A percentile compares a stretch with the other conserved stretches of the same genome.
Conservation (phyloP, 768 basidiomycete species). For the Galerina marginata region DNA sequence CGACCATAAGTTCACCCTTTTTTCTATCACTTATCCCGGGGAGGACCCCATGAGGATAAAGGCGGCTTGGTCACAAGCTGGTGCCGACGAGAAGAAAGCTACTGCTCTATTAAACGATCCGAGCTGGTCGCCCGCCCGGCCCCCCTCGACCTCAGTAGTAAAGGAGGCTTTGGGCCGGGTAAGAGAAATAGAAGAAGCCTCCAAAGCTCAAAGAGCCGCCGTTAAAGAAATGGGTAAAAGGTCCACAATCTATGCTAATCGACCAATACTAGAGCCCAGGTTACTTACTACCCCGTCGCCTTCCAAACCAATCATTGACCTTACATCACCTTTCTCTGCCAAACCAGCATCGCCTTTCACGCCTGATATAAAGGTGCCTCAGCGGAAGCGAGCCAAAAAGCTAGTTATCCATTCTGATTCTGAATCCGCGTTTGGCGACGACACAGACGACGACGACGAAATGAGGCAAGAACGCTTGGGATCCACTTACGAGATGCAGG, state of each 20-base stretch:
- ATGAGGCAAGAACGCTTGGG: slow-evolving; percentile 38
- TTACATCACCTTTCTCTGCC: slow-evolving; percentile 37
- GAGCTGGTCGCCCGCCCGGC: slow-evolving; percentile 50
- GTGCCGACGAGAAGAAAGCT: slow-evolving; percentile 66
- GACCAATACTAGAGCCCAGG: slow-evolving; percentile 54
- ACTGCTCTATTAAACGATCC: slow-evolving; percentile 62
- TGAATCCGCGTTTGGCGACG: slow-evolving; percentile 55
- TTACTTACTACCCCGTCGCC: slow-evolving; percentile 44
- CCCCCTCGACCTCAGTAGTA: slow-evolving; percentile 16
- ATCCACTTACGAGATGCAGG: slow-evolving; percentile 50
- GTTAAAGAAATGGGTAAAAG: slow-evolving; percentile 78
- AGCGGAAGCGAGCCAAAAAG: slow-evolving; percentile 61
- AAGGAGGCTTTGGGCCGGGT: slow-evolving; percentile 62
- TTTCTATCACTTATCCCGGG: slow-evolving; percentile 66
- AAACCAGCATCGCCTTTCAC: slow-evolving; percentile 42
- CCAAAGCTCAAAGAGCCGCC: slow-evolving; percentile 66
- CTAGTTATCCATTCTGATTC: slow-evolving; percentile 72
- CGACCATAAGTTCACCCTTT: slow-evolving; percentile 57
- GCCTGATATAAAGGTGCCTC: slow-evolving; percentile 43
- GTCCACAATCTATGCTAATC: slow-evolving; percentile 82
- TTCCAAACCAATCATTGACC: slow-evolving; percentile 43
- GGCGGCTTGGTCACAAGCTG: slow-evolving; percentile 71
- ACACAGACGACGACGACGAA: slow-evolving; percentile 26
- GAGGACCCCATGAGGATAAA: slow-evolving; percentile 50
- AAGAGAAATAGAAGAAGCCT: slow-evolving; percentile 76